phyloP scores from a whole-genome alignment of 495 filamentous ascomycete species.

The Bacidia rubella region DNA sequence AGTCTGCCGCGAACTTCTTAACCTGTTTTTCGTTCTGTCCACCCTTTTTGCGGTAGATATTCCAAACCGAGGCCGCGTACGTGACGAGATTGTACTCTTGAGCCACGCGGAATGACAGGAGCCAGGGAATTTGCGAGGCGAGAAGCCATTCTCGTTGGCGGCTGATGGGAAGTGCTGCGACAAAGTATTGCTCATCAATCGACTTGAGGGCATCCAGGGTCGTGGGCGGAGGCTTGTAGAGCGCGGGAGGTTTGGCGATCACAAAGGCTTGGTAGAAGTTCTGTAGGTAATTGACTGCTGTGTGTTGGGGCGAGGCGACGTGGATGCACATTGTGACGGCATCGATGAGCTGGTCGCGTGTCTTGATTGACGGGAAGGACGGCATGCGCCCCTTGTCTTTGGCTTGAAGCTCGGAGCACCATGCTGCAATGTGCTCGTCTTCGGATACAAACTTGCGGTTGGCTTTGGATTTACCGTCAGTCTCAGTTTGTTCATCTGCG shows the following conservation, averaged over 20 bases:
- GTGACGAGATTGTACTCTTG: slow-evolving; percentile 27
- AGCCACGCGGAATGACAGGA: slow-evolving; percentile 29
- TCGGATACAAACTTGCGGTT: slow-evolving; percentile 14
- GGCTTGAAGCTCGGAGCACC: slow-evolving; percentile 26
- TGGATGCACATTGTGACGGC: slow-evolving; percentile 38
- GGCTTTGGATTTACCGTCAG: not conserved
- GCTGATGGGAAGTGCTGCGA: slow-evolving; percentile 29
- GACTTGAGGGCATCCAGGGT: slow-evolving; percentile 17
- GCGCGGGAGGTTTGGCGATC: slow-evolving; percentile 28
- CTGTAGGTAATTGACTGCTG: slow-evolving; percentile 37
- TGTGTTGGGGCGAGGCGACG: slow-evolving; percentile 36
- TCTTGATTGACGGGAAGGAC: slow-evolving; percentile 22
- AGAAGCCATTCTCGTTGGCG: slow-evolving; percentile 29
- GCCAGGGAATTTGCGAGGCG: slow-evolving; percentile 29
- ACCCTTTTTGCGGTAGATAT: slow-evolving; percentile 18
- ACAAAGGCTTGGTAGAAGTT: slow-evolving; percentile 37
- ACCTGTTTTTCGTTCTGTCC: slow-evolving; percentile 17
- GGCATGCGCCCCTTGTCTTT: slow-evolving; percentile 19
- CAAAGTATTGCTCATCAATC: slow-evolving; percentile 25
- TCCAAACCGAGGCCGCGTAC: slow-evolving; percentile 19
- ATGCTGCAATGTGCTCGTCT: slow-evolving; percentile 24
- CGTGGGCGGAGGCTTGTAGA: slow-evolving; percentile 24
- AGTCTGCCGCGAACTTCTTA: not conserved
- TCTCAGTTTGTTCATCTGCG: slow-evolving; percentile 4
- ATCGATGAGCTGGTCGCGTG: slow-evolving; percentile 17